Conservation (phyloP, 331 rosid genomes). For the Pyrus hybrid region DNA sequence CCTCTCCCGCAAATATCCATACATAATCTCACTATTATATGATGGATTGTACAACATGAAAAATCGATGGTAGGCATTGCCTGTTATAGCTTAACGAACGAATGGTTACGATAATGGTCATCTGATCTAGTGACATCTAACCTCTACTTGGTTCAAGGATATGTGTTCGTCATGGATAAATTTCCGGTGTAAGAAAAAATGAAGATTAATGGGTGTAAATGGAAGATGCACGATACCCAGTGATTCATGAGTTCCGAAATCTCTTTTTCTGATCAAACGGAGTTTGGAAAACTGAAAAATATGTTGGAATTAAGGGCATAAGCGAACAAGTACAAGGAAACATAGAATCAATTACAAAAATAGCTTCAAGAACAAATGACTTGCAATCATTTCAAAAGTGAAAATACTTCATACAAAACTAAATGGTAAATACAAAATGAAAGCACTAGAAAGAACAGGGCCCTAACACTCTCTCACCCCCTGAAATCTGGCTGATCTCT, state of each 20-base stretch:
- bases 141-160: background rate
- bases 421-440: slow-evolving; percentile 22
- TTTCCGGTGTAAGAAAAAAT: too few species aligned
- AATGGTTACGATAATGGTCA: background rate
- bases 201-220: too few species aligned
- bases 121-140: background rate
- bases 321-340: background rate
- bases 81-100: background rate
- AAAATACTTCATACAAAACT: slow-evolving; percentile 9
- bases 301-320: too few species aligned
- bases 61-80: too few species aligned
- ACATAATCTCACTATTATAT: background rate
- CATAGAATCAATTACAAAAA: background rate
- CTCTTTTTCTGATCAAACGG: too few species aligned
- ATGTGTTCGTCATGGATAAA: background rate
- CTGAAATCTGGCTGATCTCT: slow-evolving; percentile 31
- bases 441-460: slow-evolving; percentile 21
- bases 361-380: background rate
- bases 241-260: too few species aligned
- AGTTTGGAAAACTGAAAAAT: too few species aligned
- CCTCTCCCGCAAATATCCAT: background rate
- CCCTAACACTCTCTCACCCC: slow-evolving; percentile 24
- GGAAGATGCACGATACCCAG: background rate
- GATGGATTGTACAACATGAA: background rate
- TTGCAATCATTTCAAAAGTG: background rate